Conservation (phyloP, 177 flowering plant genomes). For the Vitis hybrid region DNA sequence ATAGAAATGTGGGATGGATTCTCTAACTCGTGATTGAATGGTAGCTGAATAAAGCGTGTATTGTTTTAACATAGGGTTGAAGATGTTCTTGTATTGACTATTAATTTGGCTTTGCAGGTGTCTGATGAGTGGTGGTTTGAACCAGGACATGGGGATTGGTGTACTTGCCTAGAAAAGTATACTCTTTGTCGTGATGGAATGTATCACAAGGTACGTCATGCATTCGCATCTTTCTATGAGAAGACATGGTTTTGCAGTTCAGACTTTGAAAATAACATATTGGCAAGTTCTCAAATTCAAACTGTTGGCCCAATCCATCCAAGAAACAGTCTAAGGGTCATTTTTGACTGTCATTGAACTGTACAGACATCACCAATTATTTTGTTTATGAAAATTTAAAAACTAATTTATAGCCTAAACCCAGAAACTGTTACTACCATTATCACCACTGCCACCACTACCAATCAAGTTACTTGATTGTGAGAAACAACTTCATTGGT, state of each 20-base stretch:
- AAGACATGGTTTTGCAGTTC: background rate
- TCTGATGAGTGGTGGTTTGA: slow-evolving; percentile 94
- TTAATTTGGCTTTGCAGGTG: slow-evolving; percentile 47
- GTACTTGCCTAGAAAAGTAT: slow-evolving; percentile 87
- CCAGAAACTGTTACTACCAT: too few species aligned
- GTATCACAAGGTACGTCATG: slow-evolving; percentile 74
- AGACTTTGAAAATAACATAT: too few species aligned
- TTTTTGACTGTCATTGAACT: too few species aligned
- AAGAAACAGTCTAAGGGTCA: too few species aligned
- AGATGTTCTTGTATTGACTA: background rate
- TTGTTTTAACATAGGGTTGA: background rate
- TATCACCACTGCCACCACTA: too few species aligned
- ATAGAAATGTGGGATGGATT: background rate
- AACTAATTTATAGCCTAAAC: too few species aligned
- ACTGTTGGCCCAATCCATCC: too few species aligned
- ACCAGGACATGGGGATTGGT: slow-evolving; percentile 99
- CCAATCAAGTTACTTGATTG: too few species aligned
- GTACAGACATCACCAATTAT: too few species aligned
- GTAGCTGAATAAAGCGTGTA: background rate
- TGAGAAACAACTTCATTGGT: too few species aligned
- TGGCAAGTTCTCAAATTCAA: too few species aligned
- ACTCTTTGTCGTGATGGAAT: slow-evolving; percentile 86
- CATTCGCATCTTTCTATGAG: background rate
- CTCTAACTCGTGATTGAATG: background rate
- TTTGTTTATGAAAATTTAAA: too few species aligned